Evolutionary conservation across 1,284 basidiomycete species (phyloP), one percentile per base, ranked within the genome.

Genomic region (Grifola frondosa): DNA sequence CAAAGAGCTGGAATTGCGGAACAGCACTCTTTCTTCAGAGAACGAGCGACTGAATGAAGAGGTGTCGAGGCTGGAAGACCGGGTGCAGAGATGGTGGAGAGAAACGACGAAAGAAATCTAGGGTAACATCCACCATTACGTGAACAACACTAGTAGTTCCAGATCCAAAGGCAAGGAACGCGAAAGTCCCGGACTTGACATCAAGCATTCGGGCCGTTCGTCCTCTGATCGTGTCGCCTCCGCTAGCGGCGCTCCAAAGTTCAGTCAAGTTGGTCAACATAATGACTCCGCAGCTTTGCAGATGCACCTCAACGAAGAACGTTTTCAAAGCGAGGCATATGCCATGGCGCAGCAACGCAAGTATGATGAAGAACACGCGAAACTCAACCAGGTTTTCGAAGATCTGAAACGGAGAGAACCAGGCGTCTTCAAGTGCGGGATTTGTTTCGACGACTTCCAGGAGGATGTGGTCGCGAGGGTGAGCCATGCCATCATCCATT

Each of bases 371-470:
- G 78, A 81, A 59, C 65, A 80, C 45, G 37, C 38, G 19, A 60
- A 52, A 6, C 61, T 80, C 23, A 54, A 60, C 15, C 53, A 46
- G 8, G 69, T 80, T 47, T 52, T 61, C 20, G 40, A 58, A 9
- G 52, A 60, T 7, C 65, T 76, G 3, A 51, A 59, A n/a, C 52
- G 58, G 23, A 36, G 46, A 6, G 51, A 50, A 17, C 69, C 68
- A 32, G 46, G 41, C 9, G 56, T 63, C 19, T 82, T 82, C 49
- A 59, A 70, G 21, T 87, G 84, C 50, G 64, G 69, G 4, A 68
- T 85, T 25, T 87, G 84, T 53, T 59, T 81, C 35, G 81, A 85
- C 9, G 60, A 69, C 3, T 56, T 67, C 25, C 63, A 69, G 1
- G 65, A 74, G 41, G 75, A 79, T 46, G 56, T 68, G 35, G 63